Evolutionary conservation across 768 basidiomycete genomes (phyloP).

Genomic region (Mycena filopes): DNA sequence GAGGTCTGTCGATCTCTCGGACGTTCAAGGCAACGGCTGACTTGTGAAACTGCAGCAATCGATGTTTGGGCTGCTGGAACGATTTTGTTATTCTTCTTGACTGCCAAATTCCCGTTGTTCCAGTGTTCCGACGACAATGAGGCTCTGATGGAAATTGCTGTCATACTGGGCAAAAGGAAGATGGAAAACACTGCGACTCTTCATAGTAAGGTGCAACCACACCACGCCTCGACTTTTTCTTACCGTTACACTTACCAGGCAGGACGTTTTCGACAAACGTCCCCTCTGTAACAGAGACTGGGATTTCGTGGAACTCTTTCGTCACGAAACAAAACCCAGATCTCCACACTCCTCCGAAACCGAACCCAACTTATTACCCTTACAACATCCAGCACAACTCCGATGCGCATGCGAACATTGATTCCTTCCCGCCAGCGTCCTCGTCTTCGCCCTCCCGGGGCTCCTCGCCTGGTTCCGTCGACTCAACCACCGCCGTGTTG

Average conservation of each 20-base stretch:
- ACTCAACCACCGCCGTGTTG: conserved; percentile 23
- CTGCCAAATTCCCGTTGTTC: conserved; percentile 93
- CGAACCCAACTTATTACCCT: conserved; percentile 66
- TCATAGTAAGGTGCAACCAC: conserved; percentile 76
- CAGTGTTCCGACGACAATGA: conserved; percentile 95
- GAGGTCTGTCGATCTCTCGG: conserved; percentile 65
- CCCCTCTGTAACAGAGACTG: conserved; percentile 75
- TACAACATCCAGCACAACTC: conserved; percentile 49
- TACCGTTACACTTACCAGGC: conserved; percentile 58
- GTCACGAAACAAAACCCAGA: conserved; percentile 83
- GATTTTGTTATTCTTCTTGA: conserved; percentile 92
- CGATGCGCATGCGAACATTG: conserved; percentile 32
- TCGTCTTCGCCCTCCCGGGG: conserved; percentile 37
- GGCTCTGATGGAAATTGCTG: conserved; percentile 93
- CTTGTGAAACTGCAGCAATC: conserved; percentile 73
- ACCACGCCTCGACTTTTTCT: not conserved
- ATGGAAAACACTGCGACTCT: conserved; percentile 90
- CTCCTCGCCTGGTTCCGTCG: conserved; percentile 33
- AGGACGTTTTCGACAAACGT: conserved; percentile 93
- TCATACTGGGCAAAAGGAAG: conserved; percentile 81
- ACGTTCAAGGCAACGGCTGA: conserved; percentile 10
- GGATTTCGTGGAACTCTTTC: conserved; percentile 77
- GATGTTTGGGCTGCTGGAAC: conserved; percentile 97
- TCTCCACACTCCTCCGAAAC: conserved; percentile 61
- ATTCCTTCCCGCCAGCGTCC: conserved; percentile 48